Evolutionary conservation across 768 basidiomycete genomes (phyloP).

Genomic region (Mycena vitilis): DNA sequence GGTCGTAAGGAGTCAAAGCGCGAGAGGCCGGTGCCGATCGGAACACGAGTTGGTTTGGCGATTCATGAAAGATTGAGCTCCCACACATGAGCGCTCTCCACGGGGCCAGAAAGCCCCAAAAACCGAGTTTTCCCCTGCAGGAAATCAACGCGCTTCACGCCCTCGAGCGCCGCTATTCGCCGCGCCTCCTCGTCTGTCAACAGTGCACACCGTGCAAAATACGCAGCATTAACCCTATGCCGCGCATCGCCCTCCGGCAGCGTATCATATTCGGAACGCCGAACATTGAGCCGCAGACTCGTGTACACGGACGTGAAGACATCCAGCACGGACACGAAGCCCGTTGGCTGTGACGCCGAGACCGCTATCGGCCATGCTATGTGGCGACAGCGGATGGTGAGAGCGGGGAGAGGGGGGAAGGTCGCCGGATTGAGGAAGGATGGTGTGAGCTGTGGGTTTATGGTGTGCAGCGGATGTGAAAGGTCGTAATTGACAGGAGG

Average conservation of each 20-base stretch:
- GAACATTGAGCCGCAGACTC: conserved; percentile 20
- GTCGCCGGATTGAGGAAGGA: conserved; percentile 32
- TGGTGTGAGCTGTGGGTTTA: conserved; percentile 25
- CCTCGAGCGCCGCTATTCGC: conserved; percentile 26
- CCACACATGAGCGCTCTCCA: conserved; percentile 21
- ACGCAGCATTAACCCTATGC: conserved; percentile 20
- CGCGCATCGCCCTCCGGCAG: conserved; percentile 11
- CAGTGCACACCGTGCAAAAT: conserved; percentile 22
- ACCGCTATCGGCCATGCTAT: conserved; percentile 21
- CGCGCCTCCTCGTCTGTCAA: conserved; percentile 7
- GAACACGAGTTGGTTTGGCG: neutral
- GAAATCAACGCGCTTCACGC: conserved; percentile 34
- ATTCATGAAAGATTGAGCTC: conserved; percentile 29
- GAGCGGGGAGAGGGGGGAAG: conserved; percentile 22
- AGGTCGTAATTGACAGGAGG: conserved; percentile 28
- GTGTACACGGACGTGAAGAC: conserved; percentile 30
- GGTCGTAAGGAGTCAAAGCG: too few species aligned
- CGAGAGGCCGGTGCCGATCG: neutral
- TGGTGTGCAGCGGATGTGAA: conserved; percentile 21
- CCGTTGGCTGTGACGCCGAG: conserved; percentile 3
- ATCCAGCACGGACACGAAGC: conserved; percentile 33
- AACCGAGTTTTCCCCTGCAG: conserved; percentile 27
- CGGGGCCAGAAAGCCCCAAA: conserved; percentile 32
- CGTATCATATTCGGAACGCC: conserved; percentile 26
- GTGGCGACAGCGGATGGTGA: conserved; percentile 27